phyloP scores from a whole-genome alignment of 164 flowering plant genomes.

The Warburgia ugandensis region DNA sequence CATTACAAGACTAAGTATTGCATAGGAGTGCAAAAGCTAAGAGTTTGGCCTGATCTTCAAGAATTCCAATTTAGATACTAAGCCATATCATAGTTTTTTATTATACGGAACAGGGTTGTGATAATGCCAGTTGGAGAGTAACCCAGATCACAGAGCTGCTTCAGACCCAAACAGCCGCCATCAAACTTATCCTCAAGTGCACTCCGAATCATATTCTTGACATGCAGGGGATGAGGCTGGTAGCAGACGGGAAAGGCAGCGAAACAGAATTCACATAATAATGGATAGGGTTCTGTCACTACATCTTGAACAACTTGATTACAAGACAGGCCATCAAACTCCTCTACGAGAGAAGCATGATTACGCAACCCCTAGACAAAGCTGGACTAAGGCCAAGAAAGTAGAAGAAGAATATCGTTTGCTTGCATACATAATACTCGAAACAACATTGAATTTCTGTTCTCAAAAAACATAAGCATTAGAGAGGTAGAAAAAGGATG shows the following conservation, averaged over 20 bases:
- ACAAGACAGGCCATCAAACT: no score
- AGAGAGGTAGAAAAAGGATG: no score
- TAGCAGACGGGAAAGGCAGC: slow-evolving; percentile 73
- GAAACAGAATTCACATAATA: neutral
- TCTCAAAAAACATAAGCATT: no score
- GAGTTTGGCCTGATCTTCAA: slow-evolving; percentile 53
- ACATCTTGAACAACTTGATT: no score
- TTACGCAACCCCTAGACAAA: no score
- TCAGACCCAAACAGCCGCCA: slow-evolving; percentile 80
- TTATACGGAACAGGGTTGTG: slow-evolving; percentile 89
- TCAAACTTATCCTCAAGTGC: slow-evolving; percentile 90
- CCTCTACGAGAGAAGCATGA: no score
- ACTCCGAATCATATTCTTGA: slow-evolving; percentile 81
- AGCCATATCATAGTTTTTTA: slow-evolving; percentile 92
- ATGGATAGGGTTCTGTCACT: no score
- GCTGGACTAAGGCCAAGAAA: no score
- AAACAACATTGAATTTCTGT: no score
- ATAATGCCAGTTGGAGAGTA: slow-evolving; percentile 98
- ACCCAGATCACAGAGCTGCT: slow-evolving; percentile 92
- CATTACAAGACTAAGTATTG: no score
- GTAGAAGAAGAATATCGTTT: no score
- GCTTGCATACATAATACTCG: no score
- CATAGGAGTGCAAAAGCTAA: neutral
- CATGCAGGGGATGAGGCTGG: slow-evolving; percentile 97
- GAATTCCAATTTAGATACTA: slow-evolving; percentile 94